Base-by-base conservation (phyloP, 164 flowering plant species). In the Hamamelis virginiana region DNA sequence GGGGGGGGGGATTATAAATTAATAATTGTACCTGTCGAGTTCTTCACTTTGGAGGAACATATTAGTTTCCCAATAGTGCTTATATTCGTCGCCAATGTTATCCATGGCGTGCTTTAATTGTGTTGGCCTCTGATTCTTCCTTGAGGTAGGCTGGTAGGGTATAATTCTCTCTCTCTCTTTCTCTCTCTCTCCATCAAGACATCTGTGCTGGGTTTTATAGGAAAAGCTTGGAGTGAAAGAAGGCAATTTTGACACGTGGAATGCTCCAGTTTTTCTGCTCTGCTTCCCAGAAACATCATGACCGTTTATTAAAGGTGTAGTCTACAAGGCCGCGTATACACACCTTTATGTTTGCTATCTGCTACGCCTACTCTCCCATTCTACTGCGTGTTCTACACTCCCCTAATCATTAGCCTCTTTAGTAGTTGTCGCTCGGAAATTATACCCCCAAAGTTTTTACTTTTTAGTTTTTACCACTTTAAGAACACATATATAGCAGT, bases 1-100 rank as follows among this genome's bases (percentile, higher is more conserved):
- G 3, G 0, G 38, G 15, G 62, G 43, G 13, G 41, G 6, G 41
- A 33, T 2, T 6, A 33, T 6, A 33, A 33, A 33, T n/a, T n/a
- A n/a, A n/a, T 50, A 23, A 11, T 9, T 4, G 41, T 53, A 77
- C 83, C 81, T 76, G 57, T 84, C 89, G 25, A 83, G 66, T 62
- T 87, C 89, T 80, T 87, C 86, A 15, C 73, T 74, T 67, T 82
- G 86, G 58, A 82, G 70, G 74, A 83, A 85, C 78, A 76, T 76
- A 26, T 75, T 78, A 44, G 85, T 75, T 44, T 85, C 91, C 84
- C 84, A 87, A 28, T 80, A 81, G 28, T 83, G 58, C 8, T 73
- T 70, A 76, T 78, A 85, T 56, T 84, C 88, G 0, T 77, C 85
- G 6, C 75, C 80, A 11, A 81, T 71, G 66, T 72, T 73, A 5